Base-by-base conservation (phyloP, 192 early-diverging fungal genomes). In the Dispira parvispora region DNA sequence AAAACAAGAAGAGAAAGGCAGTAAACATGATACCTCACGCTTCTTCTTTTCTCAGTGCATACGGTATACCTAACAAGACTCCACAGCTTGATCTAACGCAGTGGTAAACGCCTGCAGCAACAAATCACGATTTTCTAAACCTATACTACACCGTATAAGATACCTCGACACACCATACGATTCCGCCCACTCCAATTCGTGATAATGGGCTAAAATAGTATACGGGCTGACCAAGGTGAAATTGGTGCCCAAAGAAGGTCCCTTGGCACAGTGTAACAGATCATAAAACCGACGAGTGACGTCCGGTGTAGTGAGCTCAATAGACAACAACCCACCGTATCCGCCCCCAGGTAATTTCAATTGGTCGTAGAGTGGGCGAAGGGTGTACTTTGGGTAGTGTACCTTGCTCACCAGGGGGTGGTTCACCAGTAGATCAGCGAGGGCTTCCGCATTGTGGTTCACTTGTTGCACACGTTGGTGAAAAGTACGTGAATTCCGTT, bases 161-260 rank as follows among this genome's bases (percentile, higher is more conserved):
- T 86, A 68, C 11, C 80, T 69, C 8, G 71, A 68, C 47, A 98
- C 91, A 42, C 89, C 89, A 69, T 69, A 96, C 61, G 78, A 67
- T 1, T 75, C 79, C 18, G 91, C 95, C 95, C 95, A 98, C 27
- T 96, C 93, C 16, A 96, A 73, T 71, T 98, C 95, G 28, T 73
- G 73, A 71, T 88, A 98, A 68, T 98, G 95, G 11, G 92, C 95
- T n/a, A 98, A 66, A 21, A 98, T 88, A 0, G 93, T 91, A 67
- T 98, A 98, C 2, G 95, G 93, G 63, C 87, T 88, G 3, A 83
- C 88, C 53, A 98, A 76, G 18, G 95, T 98, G 63, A 98, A 98
- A 75, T 92, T 98, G 28, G 95, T 98, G 0, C 95, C 95, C 23
- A 98, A 74, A 4, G 90, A 93, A 18, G 95, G 95, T 1, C 95